Base-by-base conservation (phyloP, 352 stramenopile species). In the Paralagenidium karlingii region DNA sequence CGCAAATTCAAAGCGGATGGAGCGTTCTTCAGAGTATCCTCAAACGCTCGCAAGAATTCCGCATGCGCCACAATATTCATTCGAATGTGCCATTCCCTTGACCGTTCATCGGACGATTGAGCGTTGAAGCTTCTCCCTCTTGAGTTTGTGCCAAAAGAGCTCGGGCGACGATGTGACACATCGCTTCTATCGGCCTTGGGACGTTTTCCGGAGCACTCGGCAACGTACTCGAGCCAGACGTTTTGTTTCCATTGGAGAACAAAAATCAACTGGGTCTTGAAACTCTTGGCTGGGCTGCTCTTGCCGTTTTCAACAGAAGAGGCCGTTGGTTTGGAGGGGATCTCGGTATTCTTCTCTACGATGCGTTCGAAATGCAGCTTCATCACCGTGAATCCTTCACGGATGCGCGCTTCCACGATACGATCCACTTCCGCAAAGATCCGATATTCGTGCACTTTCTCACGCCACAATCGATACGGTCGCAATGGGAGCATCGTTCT, bases 171-270 rank as follows among this genome's bases (percentile, higher is more conserved):
- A 25, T 38, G 9, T 11, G 50, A 7, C 18, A 38, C 27, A 12
- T 47, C 31, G 8, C 44, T 45, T 2, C 18, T 13, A 5, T 38
- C 34, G 22, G 53, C 53, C 31, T 58, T 51, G 34, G 38, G 55
- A 8, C 26, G 18, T 36, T 47, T 43, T 11, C 19, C 26, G 1
- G 75, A 84, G 13, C 68, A 70, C 3, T 74, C 70, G 3, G 91
- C 63, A 13, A 89, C 75, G 36, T 94, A 94, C 54, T 94, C 77
- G 18, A 94, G 52, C 77, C 80, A 94, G 28, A 94, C 71, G 41
- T 90, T 83, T 29, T 87, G 70, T 41, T 89, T 90, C 80, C 80
- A 94, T 40, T 94, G 60, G 15, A 94, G 43, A 27, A 90, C 53
- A 30, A 88, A 94, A 6, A 89, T 73, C 36, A 91, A 84, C 44